Conservation (phyloP, 1,284 basidiomycete species). For the Cryptococcus jaspeensis region DNA sequence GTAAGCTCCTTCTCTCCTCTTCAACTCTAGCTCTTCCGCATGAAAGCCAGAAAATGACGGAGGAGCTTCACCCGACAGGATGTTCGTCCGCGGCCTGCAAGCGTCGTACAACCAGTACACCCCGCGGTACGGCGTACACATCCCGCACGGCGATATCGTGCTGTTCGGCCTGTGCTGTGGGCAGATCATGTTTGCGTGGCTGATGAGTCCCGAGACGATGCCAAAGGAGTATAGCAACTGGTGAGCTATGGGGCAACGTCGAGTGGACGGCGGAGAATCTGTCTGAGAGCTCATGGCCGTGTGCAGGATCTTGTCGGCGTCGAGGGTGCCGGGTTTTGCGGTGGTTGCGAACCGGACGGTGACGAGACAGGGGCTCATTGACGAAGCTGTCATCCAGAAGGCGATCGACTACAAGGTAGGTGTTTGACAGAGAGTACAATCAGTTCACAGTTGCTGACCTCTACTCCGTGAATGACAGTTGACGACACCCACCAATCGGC, state of each 20-base stretch:
- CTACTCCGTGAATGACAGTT: conserved; percentile 12
- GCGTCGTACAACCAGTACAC: conserved; percentile 53
- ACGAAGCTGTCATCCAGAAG: conserved; percentile 60
- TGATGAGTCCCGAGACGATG: conserved; percentile 78
- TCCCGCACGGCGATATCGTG: conserved; percentile 82
- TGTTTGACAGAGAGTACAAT: background rate
- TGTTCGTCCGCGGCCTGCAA: conserved; percentile 53
- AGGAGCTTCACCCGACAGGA: conserved; percentile 20
- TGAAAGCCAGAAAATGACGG: background rate
- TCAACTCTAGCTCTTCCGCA: background rate
- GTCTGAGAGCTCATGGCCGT: background rate
- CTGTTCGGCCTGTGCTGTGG: conserved; percentile 81
- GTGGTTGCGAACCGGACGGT: conserved; percentile 65
- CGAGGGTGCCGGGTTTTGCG: conserved; percentile 63
- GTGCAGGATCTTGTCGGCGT: conserved; percentile 61
- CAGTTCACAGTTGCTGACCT: no score
- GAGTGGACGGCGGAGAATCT: background rate
- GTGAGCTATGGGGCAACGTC: conserved; percentile 52
- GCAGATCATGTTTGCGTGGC: conserved; percentile 84
- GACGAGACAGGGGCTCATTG: conserved; percentile 61
- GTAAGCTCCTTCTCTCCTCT: conserved; percentile 29
- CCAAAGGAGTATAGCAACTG: conserved; percentile 72
- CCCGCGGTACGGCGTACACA: conserved; percentile 56
- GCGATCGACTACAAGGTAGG: conserved; percentile 58
- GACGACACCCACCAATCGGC: conserved; percentile 36